Base-by-base conservation (phyloP, 345 rosid species). In the Cardamine resedifolia region DNA sequence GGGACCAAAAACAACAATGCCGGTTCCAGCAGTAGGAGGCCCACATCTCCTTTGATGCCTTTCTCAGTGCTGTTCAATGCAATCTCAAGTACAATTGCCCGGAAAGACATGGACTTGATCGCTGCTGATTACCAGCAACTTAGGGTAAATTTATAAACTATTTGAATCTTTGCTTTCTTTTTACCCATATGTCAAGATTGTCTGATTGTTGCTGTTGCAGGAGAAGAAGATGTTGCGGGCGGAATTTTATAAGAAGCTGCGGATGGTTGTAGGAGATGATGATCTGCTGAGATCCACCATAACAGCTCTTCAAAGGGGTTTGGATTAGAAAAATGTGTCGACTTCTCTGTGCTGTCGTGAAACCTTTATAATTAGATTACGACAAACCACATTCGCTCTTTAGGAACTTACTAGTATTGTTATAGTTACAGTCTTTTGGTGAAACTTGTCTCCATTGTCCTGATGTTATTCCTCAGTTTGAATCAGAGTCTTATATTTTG, bases 31-130 rank as follows among this genome's bases (percentile, higher is more conserved):
- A 58, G 45, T 43, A 41, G 23, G 47, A 61, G 9, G 26, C 64
- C 78, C 10, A 38, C 34, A 61, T 88, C 92, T 21, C 86, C 90
- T 44, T 87, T 85, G 85, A 87, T 94, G 95, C 95, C 99, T 75
- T 90, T 86, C 64, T 85, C 93, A 12, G 52, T 72, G 85, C 80
- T 95, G 75, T 88, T 95, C 80, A 84, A 83, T 70, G 96, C 96
- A 24, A 88, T 95, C 63, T 80, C 96, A 14, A 82, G 72, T 56
- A 87, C 86, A 75, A 77, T 91, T 71, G 56, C 89, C 10, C 58
- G 51, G 18, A 55, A 72, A 59, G 84, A 85, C 41, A 95, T 95
- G 99, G 88, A 86, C 20, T 30, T 70, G 31, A 75, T 95, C 51
- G 9, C 70, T 50, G 49, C 68, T 47, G 60, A 79, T 30, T 95